Conservation (phyloP, 306 rosid genomes). For the Pyrus betulifolia region DNA sequence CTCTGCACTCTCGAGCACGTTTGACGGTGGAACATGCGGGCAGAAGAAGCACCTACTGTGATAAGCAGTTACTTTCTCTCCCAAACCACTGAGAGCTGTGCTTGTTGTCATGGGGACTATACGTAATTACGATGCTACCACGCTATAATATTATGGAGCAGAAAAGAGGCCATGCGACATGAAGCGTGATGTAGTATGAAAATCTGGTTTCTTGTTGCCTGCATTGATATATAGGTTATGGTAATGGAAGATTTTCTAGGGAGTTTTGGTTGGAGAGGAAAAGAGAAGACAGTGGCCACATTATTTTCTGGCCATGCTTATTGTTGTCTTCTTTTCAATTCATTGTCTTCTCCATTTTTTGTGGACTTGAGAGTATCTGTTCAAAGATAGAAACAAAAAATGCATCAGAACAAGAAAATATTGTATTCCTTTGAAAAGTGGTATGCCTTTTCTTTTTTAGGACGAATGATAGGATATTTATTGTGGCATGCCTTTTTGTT, state of each 20-base stretch:
- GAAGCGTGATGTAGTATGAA: background rate
- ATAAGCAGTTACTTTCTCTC: constrained; percentile 6
- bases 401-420: background rate
- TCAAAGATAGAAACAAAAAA: background rate
- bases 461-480: too few species aligned
- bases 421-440: background rate
- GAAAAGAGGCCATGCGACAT: background rate
- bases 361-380: constrained; percentile 2
- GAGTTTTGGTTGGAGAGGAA: background rate
- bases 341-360: constrained; percentile 3
- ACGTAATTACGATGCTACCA: background rate
- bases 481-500: background rate
- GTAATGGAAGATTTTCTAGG: background rate
- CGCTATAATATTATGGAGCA: background rate
- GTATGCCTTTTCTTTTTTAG: background rate
- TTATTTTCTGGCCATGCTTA: constrained; percentile 14
- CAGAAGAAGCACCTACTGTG: constrained; percentile 8
- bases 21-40: background rate
- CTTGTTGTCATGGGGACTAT: constrained; percentile 21
- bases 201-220: background rate
- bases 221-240: background rate
- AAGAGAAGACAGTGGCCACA: background rate
- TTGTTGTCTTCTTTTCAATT: background rate
- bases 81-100: constrained; percentile 17
- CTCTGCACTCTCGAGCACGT: background rate